Evolutionary conservation across 2,329 filamentous ascomycete genomes (phyloP), one percentile per base, ranked within the genome.

Genomic region (Exserohilum rostratum): DNA sequence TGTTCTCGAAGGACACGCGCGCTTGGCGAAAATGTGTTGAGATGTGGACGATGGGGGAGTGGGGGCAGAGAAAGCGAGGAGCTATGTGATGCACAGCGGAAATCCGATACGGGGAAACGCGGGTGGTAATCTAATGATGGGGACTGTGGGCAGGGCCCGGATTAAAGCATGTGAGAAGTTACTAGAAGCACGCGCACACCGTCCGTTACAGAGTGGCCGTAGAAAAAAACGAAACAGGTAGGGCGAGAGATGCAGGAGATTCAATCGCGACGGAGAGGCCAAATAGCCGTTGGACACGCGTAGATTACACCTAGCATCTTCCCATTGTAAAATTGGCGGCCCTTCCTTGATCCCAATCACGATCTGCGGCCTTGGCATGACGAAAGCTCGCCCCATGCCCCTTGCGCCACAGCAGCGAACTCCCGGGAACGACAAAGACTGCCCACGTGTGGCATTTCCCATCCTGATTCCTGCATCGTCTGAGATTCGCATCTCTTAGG

Each of bases 311-410:
- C 47, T 46, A 35, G 43, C 54, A 42, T 60, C 56, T 55, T 49
- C 53, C 48, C 58, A 5, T 4, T 25, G 61, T 65, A 62, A 67
- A 62, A 65, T 64, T 61, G 43, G 37, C 37, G 27, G 60, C 54
- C 52, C 53, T 68, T 57, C 63, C 67, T 62, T 62, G 59, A 53
- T 60, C 58, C 40, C 64, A 61, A 64, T 63, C 58, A 49, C 57
- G 64, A 60, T 59, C 58, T 53, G 60, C 57, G 33, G 50, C 63
- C n/a, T 65, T 61, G 58, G 67, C 65, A 62, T 62, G 60, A 65
- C 62, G 61, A 59, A 47, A 53, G 47, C 48, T 62, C 60, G 55
- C 61, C 44, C 35, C 49, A 53, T 50, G 58, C 57, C 37, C 60
- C 51, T 46, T 60, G 61, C 59, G 60, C 57, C 60, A 61, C 60